phyloP scores from a whole-genome alignment of 1,139 yeast genomes.

The Protomyces macrosporus region DNA sequence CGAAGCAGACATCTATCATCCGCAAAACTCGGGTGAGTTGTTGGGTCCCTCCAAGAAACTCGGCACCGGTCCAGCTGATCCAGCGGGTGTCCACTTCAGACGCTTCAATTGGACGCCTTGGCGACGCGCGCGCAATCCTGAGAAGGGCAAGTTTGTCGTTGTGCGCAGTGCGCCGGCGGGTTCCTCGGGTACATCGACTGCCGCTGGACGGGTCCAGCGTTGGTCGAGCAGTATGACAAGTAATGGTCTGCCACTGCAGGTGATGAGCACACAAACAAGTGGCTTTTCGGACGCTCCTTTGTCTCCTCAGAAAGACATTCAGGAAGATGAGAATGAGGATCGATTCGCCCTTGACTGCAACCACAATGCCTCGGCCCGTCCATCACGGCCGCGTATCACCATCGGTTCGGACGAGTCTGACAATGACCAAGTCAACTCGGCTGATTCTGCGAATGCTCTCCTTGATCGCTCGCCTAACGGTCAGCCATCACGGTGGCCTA shows the following conservation, averaged over 20 bases:
- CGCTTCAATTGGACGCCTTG: slow-evolving; percentile 27
- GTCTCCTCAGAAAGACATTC: neutral
- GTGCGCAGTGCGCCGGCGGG: slow-evolving; percentile 32
- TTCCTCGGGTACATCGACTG: neutral
- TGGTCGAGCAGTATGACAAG: neutral
- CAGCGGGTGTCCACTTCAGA: slow-evolving; percentile 33
- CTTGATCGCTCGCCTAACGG: no score
- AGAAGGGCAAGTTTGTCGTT: slow-evolving; percentile 32
- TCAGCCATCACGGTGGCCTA: no score
- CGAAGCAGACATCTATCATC: slow-evolving; percentile 39
- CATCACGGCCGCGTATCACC: neutral
- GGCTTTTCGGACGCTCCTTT: neutral
- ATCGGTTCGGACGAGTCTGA: neutral
- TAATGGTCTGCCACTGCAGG: neutral
- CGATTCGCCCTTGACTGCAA: no score
- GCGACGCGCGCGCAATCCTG: slow-evolving; percentile 27
- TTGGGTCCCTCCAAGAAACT: slow-evolving; percentile 29
- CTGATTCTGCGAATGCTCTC: no score
- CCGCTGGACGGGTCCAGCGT: neutral
- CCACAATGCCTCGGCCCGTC: no score
- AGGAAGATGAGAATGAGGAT: neutral
- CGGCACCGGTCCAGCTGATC: slow-evolving; percentile 35
- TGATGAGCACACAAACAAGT: neutral
- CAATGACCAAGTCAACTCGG: no score
- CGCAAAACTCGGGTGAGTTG: slow-evolving; percentile 5